phyloP scores from a whole-genome alignment of 495 filamentous ascomycete genomes.

The Neurospora sp. region DNA sequence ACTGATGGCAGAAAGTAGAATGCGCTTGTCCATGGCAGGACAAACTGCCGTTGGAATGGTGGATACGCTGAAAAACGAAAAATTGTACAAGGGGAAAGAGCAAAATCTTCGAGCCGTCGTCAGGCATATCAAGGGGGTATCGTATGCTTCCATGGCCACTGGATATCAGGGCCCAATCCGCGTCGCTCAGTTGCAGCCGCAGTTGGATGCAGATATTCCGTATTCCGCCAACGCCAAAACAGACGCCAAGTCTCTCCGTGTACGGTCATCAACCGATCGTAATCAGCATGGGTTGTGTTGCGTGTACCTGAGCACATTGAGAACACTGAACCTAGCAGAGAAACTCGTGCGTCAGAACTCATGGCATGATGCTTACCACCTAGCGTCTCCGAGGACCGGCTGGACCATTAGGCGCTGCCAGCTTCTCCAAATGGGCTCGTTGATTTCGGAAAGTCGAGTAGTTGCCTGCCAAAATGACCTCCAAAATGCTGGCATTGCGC shows the following conservation, averaged over 20 bases:
- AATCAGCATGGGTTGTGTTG: neutral
- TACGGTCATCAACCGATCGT: neutral
- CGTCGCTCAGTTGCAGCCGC: neutral
- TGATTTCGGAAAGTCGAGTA: conserved; percentile 61
- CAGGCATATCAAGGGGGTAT: neutral
- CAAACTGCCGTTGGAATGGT: neutral
- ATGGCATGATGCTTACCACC: neutral
- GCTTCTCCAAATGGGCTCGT: conserved; percentile 34
- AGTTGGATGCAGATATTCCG: neutral
- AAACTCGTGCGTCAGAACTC: neutral
- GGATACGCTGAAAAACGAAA: neutral
- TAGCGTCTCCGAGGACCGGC: neutral
- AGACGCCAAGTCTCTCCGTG: neutral
- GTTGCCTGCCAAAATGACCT: conserved; percentile 56
- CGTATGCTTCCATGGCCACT: neutral
- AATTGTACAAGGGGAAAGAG: neutral
- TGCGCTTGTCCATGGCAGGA: neutral
- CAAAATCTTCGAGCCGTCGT: neutral
- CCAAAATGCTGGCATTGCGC: conserved; percentile 48
- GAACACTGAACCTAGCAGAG: neutral
- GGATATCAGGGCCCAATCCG: neutral
- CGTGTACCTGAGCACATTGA: conserved; percentile 1
- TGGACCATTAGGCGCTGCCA: conserved; percentile 2
- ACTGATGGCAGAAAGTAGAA: neutral
- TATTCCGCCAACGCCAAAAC: neutral